These are phyloP conservation scores for Naganishia antarctica DNA, from an alignment of 768 basidiomycete species.

Conservation along the genomic window DNA sequence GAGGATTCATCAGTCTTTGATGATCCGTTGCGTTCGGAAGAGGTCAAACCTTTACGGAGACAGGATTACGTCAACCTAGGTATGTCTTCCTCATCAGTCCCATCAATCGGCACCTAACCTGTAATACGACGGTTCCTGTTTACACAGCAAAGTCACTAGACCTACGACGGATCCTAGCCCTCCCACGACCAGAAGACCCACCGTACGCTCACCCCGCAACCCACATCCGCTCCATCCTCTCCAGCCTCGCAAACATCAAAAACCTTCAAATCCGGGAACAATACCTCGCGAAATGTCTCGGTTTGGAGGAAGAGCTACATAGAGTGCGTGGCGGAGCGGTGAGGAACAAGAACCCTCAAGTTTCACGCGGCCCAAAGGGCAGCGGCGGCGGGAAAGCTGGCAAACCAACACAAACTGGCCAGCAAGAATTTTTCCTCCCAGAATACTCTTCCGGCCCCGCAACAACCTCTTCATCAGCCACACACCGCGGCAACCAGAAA, in stretches of 20 bases:
- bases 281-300: conserved; percentile 10
- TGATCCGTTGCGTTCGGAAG: conserved; percentile 8
- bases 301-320: conserved; percentile 6
- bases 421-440: conserved; percentile 1
- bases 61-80: conserved; percentile 14
- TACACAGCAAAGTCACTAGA: conserved; percentile 8
- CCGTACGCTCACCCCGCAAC: conserved; percentile 4
- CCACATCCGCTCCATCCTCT: conserved; percentile 8
- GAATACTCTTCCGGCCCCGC: background rate
- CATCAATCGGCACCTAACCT: background rate
- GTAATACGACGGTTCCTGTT: background rate
- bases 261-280: background rate
- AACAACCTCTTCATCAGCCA: background rate
- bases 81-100: too few species aligned
- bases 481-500: background rate
- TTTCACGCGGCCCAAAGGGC: too few species aligned
- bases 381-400: background rate
- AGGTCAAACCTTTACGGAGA: conserved; percentile 11
- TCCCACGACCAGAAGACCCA: conserved; percentile 6
- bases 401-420: background rate
- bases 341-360: background rate
- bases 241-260: background rate
- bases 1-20: conserved; percentile 2
- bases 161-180: background rate
- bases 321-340: background rate